Evolutionary conservation across 2,329 filamentous ascomycete genomes (phyloP).

Genomic region (Aspergillus tamarii): DNA sequence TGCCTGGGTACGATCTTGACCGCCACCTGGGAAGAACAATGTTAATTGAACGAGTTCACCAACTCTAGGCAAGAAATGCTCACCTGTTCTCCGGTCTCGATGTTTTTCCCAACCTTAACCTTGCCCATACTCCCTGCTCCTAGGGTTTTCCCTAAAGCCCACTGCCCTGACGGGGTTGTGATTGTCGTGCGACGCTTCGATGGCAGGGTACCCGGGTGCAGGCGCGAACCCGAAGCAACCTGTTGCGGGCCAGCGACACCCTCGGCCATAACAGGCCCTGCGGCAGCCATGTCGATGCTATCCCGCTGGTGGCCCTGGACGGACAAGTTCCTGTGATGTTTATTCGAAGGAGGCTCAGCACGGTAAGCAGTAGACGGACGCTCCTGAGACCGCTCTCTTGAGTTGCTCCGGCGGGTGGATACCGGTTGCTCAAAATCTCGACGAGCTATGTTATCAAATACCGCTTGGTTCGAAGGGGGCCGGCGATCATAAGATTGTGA

Average conservation of each 20-base stretch:
- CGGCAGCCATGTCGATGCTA: conserved; percentile 50
- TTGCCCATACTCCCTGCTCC: conserved; percentile 99
- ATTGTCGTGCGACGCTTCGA: conserved; percentile 74
- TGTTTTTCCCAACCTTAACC: conserved; percentile 91
- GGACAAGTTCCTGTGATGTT: conserved; percentile 44
- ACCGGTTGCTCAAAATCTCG: conserved; percentile 71
- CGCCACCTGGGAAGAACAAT: conserved; percentile 66
- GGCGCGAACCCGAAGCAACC: conserved; percentile 38
- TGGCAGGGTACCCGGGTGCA: conserved; percentile 41
- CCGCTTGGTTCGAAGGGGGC: conserved; percentile 49
- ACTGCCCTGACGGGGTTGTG: conserved; percentile 86
- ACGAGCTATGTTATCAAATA: conserved; percentile 59
- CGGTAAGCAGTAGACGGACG: conserved; percentile 49
- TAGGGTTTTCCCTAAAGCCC: conserved; percentile 94
- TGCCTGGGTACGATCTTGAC: conserved; percentile 96
- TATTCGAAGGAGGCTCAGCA: conserved; percentile 57
- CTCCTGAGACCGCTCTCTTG: conserved; percentile 60
- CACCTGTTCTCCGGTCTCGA: conserved; percentile 89
- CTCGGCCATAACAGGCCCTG: conserved; percentile 56
- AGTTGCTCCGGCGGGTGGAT: conserved; percentile 64
- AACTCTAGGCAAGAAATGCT: conserved; percentile 30
- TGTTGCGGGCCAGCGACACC: conserved; percentile 57
- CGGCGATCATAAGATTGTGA: conserved; percentile 50
- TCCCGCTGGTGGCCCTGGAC: conserved; percentile 46
- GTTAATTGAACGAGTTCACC: neutral